A percentile compares a stretch with the other conserved stretches of the same genome.
Evolutionary conservation across 139 green algal genomes (phyloP).

Genomic region (Mesotaenium endlicherianum): DNA sequence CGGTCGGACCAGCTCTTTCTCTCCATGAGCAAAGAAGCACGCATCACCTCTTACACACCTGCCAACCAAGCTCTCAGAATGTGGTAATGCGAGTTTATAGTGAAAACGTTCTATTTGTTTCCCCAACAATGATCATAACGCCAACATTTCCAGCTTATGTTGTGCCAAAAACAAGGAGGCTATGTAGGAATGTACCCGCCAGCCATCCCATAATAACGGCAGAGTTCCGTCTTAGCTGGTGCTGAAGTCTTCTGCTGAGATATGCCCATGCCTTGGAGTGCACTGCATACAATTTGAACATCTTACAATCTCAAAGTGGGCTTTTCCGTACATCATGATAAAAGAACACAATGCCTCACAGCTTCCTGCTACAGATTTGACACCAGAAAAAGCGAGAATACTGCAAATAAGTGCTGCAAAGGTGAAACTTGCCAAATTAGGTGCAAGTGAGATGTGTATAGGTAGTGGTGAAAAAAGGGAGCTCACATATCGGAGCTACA

Average conservation of each 20-base stretch:
- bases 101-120: neutral
- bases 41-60: conserved; percentile 25
- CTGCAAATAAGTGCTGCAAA: neutral
- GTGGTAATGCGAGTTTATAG: neutral
- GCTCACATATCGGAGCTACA: neutral
- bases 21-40: conserved; percentile 35
- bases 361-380: neutral
- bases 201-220: conserved; percentile 31
- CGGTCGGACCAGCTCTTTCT: conserved; percentile 18
- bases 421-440: neutral
- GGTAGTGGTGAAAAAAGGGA: neutral
- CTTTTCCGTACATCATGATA: neutral
- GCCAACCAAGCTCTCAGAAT: neutral
- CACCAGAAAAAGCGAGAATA: neutral
- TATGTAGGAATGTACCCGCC: conserved; percentile 9
- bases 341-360: no score
- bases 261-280: no score
- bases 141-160: neutral
- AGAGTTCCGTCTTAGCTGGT: conserved; percentile 19
- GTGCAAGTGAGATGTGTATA: neutral
- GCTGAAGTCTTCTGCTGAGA: no score
- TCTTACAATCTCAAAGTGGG: neutral
- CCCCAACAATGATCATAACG: neutral
- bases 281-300: no score
- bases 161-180: neutral